phyloP scores from a whole-genome alignment of 441 rosid genomes.

The Populus hybrid region DNA sequence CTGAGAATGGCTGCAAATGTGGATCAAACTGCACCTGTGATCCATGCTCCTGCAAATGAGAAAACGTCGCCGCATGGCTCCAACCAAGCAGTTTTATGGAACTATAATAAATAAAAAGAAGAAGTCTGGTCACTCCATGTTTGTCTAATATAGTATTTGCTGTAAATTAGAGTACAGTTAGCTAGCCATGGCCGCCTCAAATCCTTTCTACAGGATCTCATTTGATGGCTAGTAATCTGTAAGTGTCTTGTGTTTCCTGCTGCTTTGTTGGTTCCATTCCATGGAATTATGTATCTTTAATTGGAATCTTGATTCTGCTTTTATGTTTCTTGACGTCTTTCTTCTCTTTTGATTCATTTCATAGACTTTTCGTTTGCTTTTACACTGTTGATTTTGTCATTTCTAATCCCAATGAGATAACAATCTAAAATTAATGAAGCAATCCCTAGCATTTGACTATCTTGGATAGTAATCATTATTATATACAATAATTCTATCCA shows the following conservation, averaged over 20 bases:
- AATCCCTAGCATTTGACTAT: background rate
- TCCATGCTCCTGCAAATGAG: conserved; percentile 69
- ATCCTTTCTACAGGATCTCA: conserved; percentile 4
- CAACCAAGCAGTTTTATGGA: conserved; percentile 12
- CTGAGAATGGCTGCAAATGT: conserved; percentile 82
- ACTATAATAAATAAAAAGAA: background rate
- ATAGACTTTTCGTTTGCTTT: background rate
- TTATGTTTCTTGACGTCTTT: background rate
- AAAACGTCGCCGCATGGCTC: conserved; percentile 24
- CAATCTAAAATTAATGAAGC: background rate
- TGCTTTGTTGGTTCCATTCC: conserved; percentile 5
- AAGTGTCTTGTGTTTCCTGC: background rate
- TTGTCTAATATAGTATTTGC: background rate
- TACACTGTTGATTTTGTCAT: background rate
- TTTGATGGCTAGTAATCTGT: background rate
- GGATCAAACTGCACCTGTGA: conserved; percentile 78
- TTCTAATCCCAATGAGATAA: background rate
- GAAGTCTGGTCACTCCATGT: background rate
- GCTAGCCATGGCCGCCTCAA: conserved; percentile 5
- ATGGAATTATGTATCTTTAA: background rate
- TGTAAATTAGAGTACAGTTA: background rate
- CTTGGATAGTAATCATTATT: background rate
- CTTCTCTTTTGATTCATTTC: background rate
- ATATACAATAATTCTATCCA: background rate
- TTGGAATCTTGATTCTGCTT: background rate